Base-by-base conservation (phyloP, 176 grass and related monocot genomes). In the Musa itinerans region DNA sequence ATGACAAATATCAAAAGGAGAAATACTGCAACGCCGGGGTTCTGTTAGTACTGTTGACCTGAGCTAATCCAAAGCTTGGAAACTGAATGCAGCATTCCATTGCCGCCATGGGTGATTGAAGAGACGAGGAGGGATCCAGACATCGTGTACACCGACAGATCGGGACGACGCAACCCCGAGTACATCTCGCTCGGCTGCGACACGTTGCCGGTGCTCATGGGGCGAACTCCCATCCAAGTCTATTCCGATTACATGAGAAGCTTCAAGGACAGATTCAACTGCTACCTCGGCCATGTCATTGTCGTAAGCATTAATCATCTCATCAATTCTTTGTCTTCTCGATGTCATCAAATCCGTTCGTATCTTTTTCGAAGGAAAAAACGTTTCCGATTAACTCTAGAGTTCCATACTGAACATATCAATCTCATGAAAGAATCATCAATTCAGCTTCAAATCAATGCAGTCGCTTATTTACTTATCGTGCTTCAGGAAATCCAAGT, bases 211-310 rank as follows among this genome's bases (percentile, higher is more conserved):
- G 86, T 99, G 71, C 88, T 99, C 74, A 81, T 69, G 24, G 95
- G 90, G 17, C 77, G 95, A 84, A 94, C 90, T 1, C 95, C 95
- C 0, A 78, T 99, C 80, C 95, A 99, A 76, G 90, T 89, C 81
- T 99, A 99, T 76, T 80, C 90, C 10, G 95, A 99, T 21, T 99
- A 87, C 78, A 99, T 99, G 95, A 89, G 88, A 78, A 99, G 90
- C 63, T 99, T 99, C 81, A 89, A 81, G 53, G 86, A 92, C 19
- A 81, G 78, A 13, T 99, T 99, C 86, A 50, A 74, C 6, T 63
- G 76, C 73, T 89, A 91, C 86, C 87, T 99, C 17, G 95, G 95
- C 75, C 85, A 83, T 53, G 74, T 79, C 78, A 94, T 99, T 72
- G 82, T 86, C 76, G 92, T 96, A 83, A 91, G 71, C 51, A 0